Base-by-base conservation (phyloP, 2,329 filamentous ascomycete genomes). In the Fusarium brachygibbosum region DNA sequence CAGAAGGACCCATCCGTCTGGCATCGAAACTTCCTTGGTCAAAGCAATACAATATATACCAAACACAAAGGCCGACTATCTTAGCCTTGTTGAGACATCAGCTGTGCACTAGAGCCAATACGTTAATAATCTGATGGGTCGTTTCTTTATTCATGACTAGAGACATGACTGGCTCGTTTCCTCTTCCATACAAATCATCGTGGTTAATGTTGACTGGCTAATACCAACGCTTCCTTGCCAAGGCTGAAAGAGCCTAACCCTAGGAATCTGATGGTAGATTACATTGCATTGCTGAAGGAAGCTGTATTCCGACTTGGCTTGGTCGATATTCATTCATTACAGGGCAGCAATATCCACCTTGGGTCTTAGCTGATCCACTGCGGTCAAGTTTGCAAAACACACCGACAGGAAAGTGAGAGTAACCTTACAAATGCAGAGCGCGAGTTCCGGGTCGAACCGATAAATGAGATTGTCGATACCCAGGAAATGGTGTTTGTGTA, bases 271-370 rank as follows among this genome's bases (percentile, higher is more conserved):
- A 28, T 17, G 19, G 11, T 10, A 38, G 48, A 38, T 29, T 38
- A 35, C 23, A 17, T 23, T 35, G 23, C 37, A 25, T 25, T 28
- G 16, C 29, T 29, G 17, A 23, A 42, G 14, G 23, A 51, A 38
- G 9, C 32, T 25, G 21, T 35, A 17, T 25, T 38, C 23, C 23
- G 9, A 12, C 40, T 42, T 42, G 13, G 37, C 13, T 40, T 23
- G 19, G 37, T 14, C 16, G 10, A 17, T 9, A 17, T 25, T 28
- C 23, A 25, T 17, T 16, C 48, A 51, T 38, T 38, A 17, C 32
- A 50, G 32, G 35, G 48, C 48, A 51, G 35, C 32, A 40, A 10
- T 21, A 40, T 51, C 48, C 48, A 40, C 35, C 35, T 50, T 28
- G 17, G 48, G 23, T 29, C 32, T 37, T n/a, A 34, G 46, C 12